Conservation (phyloP, 2,329 filamentous ascomycete species). For the Penicillium verrucosum region DNA sequence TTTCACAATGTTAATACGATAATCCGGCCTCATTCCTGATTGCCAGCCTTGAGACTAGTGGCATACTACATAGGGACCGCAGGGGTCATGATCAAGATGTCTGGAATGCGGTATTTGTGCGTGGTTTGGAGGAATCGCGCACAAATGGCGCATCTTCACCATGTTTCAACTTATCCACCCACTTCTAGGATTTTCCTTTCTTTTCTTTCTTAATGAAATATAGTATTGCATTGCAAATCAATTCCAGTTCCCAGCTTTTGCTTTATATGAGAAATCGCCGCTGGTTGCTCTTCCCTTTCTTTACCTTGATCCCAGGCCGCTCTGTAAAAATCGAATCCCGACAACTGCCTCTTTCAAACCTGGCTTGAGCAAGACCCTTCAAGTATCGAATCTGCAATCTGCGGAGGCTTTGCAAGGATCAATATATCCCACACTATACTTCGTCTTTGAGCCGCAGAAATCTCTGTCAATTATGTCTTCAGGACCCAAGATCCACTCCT, state of each 20-base stretch:
- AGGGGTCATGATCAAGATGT: slow-evolving; percentile 11
- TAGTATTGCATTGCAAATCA: neutral
- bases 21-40: slow-evolving; percentile 8
- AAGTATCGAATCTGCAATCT: neutral
- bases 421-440: neutral
- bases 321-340: neutral
- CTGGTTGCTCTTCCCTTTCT: neutral
- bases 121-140: slow-evolving; percentile 27
- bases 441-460: neutral
- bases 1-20: neutral
- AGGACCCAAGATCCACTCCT: slow-evolving; percentile 1
- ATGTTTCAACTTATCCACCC: slow-evolving; percentile 9
- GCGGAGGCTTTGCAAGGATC: neutral
- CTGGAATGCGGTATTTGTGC: slow-evolving; percentile 38
- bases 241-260: neutral
- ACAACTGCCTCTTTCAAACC: neutral
- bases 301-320: neutral
- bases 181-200: slow-evolving; percentile 15
- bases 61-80: slow-evolving; percentile 11
- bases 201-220: slow-evolving; percentile 6
- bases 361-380: neutral
- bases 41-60: neutral
- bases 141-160: slow-evolving; percentile 32
- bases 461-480: slow-evolving; percentile 19
- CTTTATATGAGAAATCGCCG: neutral